Evolutionary conservation across 768 basidiomycete species (phyloP), one percentile per base, ranked within the genome.

Genomic region (Hydnomerulius pinastri): DNA sequence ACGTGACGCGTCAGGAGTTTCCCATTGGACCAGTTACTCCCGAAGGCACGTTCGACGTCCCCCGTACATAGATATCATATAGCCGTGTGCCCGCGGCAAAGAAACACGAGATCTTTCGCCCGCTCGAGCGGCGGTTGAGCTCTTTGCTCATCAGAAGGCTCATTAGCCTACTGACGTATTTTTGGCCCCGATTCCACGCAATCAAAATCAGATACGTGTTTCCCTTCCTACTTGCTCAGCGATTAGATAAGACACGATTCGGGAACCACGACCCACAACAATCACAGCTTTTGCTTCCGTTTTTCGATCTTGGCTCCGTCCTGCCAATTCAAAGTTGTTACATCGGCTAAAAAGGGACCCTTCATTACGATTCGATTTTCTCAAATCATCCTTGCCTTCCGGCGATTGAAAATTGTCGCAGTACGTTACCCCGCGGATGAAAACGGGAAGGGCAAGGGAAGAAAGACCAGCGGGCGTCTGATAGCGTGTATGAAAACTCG

Each of bases 211-310:
- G 48, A 48, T 63, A 64, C 63, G 63, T 64, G 63, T 61, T n/a
- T 51, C 41, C 1, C 20, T 15, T 30, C 18, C 40, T 36, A 61
- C 56, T 66, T 58, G 64, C n/a, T 32, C 27, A 28, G 24, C 29
- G 63, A 65, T 65, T 66, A 65, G 63, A 65, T 66, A 66, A 65
- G 59, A 61, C 64, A 56, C 55, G 21, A 33, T 35, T 17, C 17
- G 2, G 23, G 9, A 30, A 35, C 17, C 33, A 13, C 12, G 39
- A 40, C 13, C 21, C 37, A 38, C 37, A 27, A 54, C 52, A 37
- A 23, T 3, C 38, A 29, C 55, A 46, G 33, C 25, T 39, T 54
- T 35, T 43, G 40, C 29, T 57, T 54, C 51, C 53, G 57, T 62
- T 29, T 51, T 52, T 54, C 28, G 54, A 49, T n/a, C 20, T 45